phyloP scores from a whole-genome alignment of 2,329 filamentous ascomycete species.

The Beauveria pseudobassiana region DNA sequence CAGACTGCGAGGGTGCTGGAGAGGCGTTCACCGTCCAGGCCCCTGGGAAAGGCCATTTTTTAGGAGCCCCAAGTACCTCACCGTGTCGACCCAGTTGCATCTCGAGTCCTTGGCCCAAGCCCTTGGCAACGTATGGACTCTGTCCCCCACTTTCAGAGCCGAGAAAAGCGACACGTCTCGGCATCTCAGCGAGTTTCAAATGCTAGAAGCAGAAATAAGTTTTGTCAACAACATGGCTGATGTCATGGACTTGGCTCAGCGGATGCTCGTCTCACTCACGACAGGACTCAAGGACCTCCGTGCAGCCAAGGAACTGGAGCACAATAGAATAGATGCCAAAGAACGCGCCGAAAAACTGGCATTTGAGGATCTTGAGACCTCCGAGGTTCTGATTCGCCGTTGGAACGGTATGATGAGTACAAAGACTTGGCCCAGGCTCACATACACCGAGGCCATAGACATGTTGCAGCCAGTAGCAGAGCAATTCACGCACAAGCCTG shows the following conservation, averaged over 20 bases:
- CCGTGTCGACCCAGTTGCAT: conserved; percentile 90
- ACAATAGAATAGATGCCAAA: conserved; percentile 27
- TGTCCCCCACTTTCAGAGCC: conserved; percentile 89
- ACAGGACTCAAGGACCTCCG: conserved; percentile 32
- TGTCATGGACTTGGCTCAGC: conserved; percentile 75
- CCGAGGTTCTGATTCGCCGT: conserved; percentile 49
- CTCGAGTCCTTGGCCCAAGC: conserved; percentile 86
- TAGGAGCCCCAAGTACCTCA: conserved; percentile 81
- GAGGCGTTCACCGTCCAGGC: conserved; percentile 75
- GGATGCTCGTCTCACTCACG: conserved; percentile 56
- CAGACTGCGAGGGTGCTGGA: conserved; percentile 93
- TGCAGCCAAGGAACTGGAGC: conserved; percentile 37
- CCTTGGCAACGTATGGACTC: conserved; percentile 83
- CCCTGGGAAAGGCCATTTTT: conserved; percentile 56
- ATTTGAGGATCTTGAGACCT: conserved; percentile 35
- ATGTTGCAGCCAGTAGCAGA: conserved; percentile 53
- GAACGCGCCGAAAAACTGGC: conserved; percentile 34
- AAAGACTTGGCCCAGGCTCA: conserved; percentile 67
- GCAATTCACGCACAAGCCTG: conserved; percentile 60
- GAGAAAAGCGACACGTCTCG: conserved; percentile 89
- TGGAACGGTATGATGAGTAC: conserved; percentile 60
- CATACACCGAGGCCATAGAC: conserved; percentile 71
- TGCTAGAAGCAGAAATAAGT: conserved; percentile 87
- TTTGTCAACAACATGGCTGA: conserved; percentile 63
- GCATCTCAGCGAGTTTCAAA: conserved; percentile 96